Conservation (phyloP, 2,329 filamentous ascomycete species). For the Penicillium sp. region DNA sequence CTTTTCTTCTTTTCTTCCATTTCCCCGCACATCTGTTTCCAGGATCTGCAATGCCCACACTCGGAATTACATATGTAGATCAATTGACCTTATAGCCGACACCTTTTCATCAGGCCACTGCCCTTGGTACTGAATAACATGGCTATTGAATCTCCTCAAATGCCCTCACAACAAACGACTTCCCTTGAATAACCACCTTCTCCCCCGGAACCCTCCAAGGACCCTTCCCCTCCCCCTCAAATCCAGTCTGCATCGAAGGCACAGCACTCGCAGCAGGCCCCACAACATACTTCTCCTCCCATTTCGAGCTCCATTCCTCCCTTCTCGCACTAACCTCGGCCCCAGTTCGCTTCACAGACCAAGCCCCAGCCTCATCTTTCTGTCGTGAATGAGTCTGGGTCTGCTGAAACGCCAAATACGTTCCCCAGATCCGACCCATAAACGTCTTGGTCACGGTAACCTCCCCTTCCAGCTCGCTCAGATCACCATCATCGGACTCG, state of each 20-base stretch:
- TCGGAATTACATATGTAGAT: too few species aligned
- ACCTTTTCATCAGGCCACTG: too few species aligned
- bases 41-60: too few species aligned
- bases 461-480: slow-evolving; percentile 12
- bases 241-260: slow-evolving; percentile 19
- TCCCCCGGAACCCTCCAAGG: slow-evolving; percentile 18
- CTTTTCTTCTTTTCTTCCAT: too few species aligned
- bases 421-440: slow-evolving; percentile 29
- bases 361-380: slow-evolving; percentile 6
- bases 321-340: slow-evolving; percentile 27
- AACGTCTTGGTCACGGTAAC: slow-evolving; percentile 26
- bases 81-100: too few species aligned
- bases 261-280: slow-evolving; percentile 11
- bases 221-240: slow-evolving; percentile 13
- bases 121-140: too few species aligned
- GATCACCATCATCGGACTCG: slow-evolving; percentile 19
- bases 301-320: slow-evolving; percentile 25
- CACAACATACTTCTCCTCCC: slow-evolving; percentile 19
- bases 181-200: slow-evolving; percentile 17
- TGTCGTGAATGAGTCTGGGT: slow-evolving; percentile 15
- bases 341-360: slow-evolving; percentile 18
- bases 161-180: slow-evolving; percentile 23
- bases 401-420: slow-evolving; percentile 29
- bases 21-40: too few species aligned
- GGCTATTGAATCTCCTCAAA: slow-evolving; percentile 20